Evolutionary conservation across 805 yeast species (phyloP), one percentile per base, ranked within the genome.

Genomic region (Yarrowia sp.): DNA sequence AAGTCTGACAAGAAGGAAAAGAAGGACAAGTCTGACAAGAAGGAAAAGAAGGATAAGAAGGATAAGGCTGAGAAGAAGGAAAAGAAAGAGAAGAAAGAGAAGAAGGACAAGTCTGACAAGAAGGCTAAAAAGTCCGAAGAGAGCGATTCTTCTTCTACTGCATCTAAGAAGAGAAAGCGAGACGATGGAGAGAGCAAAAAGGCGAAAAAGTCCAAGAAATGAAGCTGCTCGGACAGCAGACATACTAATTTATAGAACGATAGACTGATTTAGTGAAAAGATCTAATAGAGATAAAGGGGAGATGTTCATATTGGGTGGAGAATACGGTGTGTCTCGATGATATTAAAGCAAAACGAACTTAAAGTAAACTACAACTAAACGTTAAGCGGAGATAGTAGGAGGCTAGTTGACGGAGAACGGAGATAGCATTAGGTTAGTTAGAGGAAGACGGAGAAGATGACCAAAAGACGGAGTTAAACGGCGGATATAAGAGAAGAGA

Each of bases 1-100:
- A 75, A 69, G 72, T 73, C 56, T 73, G 77, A 72, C 72, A 75
- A 71, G 72, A 73, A 69, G 70, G 73, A 65, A 59, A 69, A 72
- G 72, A 72, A 69, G 74, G 70, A 72, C 71, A 72, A 69, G 72
- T 73, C 58, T 73, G 77, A 72, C 72, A 75, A 71, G 72, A 73
- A 72, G 72, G 45, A 43, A 32, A 72, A 55, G 72, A 73, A 70
- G 71, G 46, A 45, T 43, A 72, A 74, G 40, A 68, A 63, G 52
- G 70, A 50, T 36, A 61, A 64, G 32, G 32, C 22, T 22, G 63
- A 46, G 11, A 66, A 50, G 50, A 50, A 35, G 41, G 48, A 52
- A n/a, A 46, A 67, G 36, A 46, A 40, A 58, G 46, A 65, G 3
- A 50, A 63, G 36, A 15, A n/a, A 11, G 50, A 26, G 15, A 52